phyloP scores from a whole-genome alignment of 1,139 yeast genomes.

The Chernovozyma sophiae-reginae region DNA sequence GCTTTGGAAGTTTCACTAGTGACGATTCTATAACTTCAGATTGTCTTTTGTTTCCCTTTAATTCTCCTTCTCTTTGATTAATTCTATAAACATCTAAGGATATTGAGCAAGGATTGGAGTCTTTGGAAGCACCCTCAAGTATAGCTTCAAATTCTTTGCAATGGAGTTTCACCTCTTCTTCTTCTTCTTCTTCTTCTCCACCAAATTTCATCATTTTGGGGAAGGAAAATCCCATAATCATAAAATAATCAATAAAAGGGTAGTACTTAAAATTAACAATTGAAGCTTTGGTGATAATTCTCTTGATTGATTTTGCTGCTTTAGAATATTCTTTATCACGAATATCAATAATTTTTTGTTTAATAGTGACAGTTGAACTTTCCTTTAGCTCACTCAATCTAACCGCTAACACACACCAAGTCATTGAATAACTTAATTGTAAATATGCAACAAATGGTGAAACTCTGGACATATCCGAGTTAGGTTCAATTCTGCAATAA shows the following conservation, averaged over 20 bases:
- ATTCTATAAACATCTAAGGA: slow-evolving; percentile 16
- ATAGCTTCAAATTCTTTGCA: slow-evolving; percentile 11
- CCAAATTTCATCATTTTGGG: slow-evolving; percentile 18
- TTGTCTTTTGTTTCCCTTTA: not conserved
- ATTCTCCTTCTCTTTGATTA: slow-evolving; percentile 8
- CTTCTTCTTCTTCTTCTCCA: not conserved
- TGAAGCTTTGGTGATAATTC: slow-evolving; percentile 10
- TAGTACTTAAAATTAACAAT: slow-evolving; percentile 11
- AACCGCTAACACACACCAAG: slow-evolving; percentile 19
- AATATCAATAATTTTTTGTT: slow-evolving; percentile 12
- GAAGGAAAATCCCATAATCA: slow-evolving; percentile 17
- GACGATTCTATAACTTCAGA: not conserved
- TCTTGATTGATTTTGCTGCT: slow-evolving; percentile 12
- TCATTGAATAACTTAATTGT: slow-evolving; percentile 13
- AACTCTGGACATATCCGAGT: slow-evolving; percentile 2
- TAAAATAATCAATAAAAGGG: slow-evolving; percentile 18
- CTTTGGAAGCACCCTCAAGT: slow-evolving; percentile 10
- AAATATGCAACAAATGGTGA: slow-evolving; percentile 16
- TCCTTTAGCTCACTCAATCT: slow-evolving; percentile 14
- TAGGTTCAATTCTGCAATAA: slow-evolving; percentile 13
- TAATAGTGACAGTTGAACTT: slow-evolving; percentile 5
- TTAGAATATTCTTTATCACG: slow-evolving; percentile 16
- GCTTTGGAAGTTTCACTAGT: not conserved
- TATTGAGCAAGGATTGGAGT: slow-evolving; percentile 15
- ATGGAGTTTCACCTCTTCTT: slow-evolving; percentile 6